Percentiles rank a stretch among this genome's conserved stretches.
These are phyloP conservation scores for Fusarium coffeatum DNA, from an alignment of 2,329 filamentous ascomycete genomes.

Conservation along the genomic window DNA sequence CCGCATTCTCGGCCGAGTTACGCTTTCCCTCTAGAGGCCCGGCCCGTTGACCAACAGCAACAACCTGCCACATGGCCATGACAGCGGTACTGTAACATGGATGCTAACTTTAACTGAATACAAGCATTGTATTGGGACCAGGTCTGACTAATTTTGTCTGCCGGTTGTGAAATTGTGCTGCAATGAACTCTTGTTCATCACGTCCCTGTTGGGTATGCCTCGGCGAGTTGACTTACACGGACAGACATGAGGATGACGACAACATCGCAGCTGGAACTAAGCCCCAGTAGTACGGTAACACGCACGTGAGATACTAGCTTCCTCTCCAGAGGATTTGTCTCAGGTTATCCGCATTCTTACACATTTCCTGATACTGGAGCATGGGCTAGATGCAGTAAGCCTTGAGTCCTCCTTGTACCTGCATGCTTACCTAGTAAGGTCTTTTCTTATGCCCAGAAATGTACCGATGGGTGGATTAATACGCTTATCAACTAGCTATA, in stretches of 20 bases:
- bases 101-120: background rate
- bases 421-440: background rate
- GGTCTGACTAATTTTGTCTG: background rate
- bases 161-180: background rate
- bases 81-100: background rate
- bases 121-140: background rate
- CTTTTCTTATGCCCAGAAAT: background rate
- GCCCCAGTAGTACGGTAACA: background rate
- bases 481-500: background rate
- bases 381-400: background rate
- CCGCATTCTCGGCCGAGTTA: conserved; percentile 39
- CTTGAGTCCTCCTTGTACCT: background rate
- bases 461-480: background rate
- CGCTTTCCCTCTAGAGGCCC: conserved; percentile 4
- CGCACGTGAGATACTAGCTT: background rate
- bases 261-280: background rate
- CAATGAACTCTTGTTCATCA: background rate
- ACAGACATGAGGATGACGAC: background rate
- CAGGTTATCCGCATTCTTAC: background rate
- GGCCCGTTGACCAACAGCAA: conserved; percentile 4
- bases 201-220: conserved; percentile 1
- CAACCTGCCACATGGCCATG: background rate
- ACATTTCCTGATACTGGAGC: background rate
- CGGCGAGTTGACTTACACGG: background rate
- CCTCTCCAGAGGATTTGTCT: background rate